Evolutionary conservation across 164 flowering plant species (phyloP).

Genomic region (Hamamelis virginiana): DNA sequence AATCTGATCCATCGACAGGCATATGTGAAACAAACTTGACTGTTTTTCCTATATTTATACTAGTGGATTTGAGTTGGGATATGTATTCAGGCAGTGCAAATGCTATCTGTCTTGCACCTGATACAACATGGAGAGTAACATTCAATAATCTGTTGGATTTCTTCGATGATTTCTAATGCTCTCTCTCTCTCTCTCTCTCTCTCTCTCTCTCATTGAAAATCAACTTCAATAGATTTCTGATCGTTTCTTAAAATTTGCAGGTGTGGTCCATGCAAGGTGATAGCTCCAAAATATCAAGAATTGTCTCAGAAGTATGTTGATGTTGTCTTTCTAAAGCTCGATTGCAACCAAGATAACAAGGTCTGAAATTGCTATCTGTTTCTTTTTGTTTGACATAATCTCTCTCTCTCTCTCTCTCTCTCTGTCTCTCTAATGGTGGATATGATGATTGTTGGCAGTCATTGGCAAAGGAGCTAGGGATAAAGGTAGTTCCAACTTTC

Average conservation of each 20-base stretch:
- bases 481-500: conserved; percentile 91
- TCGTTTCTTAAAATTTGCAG: conserved; percentile 28
- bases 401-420: conserved; percentile 10
- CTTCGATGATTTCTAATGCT: not conserved
- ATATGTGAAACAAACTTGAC: not conserved
- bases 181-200: not conserved
- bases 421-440: conserved; percentile 7
- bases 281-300: conserved; percentile 76
- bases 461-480: conserved; percentile 91
- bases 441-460: conserved; percentile 47
- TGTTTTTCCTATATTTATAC: not conserved
- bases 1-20: not conserved
- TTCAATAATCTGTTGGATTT: not conserved
- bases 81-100: no score
- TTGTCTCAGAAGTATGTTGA: conserved; percentile 67
- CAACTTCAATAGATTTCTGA: no score
- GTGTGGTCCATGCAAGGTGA: conserved; percentile 98
- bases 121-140: not conserved
- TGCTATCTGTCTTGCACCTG: no score
- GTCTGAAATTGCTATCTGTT: conserved; percentile 26
- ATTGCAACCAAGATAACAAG: conserved; percentile 92
- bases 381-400: not conserved
- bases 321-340: conserved; percentile 85
- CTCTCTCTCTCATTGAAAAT: not conserved
- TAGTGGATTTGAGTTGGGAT: not conserved